Evolutionary conservation across 2,329 filamentous ascomycete genomes (phyloP), one percentile per base, ranked within the genome.

Genomic region (Exophiala sp.): DNA sequence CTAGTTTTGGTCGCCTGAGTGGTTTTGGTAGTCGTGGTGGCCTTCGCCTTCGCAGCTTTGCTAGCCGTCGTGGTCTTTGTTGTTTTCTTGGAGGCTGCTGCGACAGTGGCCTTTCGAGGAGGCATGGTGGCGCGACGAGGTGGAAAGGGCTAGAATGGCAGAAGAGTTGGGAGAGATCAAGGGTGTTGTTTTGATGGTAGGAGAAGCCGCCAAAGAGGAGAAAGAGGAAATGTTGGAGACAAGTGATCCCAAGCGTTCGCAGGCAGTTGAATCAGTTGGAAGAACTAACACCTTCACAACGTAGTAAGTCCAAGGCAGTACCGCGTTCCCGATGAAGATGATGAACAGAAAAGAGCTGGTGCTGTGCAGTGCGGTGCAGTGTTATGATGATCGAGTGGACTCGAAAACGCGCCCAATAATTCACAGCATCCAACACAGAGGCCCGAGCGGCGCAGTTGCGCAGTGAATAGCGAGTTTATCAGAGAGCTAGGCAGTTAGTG

Each of bases 21-120:
- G 21, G 38, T 27, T 24, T 37, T 24, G n/a, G 24, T n/a, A 16
- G 38, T 24, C 6, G 19, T 41, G 21, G 38, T 23, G 13, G 21
- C 37, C 53, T 49, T 27, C 11, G 21, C 37, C 53, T 49, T 27
- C 23, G 39, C 39, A 21, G 50, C 27, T 37, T 42, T 55, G 19
- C 42, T 27, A 46, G 38, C 22, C 42, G 29, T 32, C 38, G 13
- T 39, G 23, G 22, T 45, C 39, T 40, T 45, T 39, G 29, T n/a
- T 23, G 47, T 34, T 21, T 47, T 50, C 34, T 52, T 48, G 8
- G 52, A 23, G 29, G 50, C 47, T 19, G 46, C 48, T 2, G 48
- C 43, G 9, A 48, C 43, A 32, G 47, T 27, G n/a, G 52, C 27
- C 37, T 53, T 57, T 37, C 50, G 45, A 45, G 49, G 23, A 39